Percentiles rank a stretch among this genome's conserved stretches.
phyloP scores from a whole-genome alignment of 352 stramenopile species.

The Globisporangium viniferum region DNA sequence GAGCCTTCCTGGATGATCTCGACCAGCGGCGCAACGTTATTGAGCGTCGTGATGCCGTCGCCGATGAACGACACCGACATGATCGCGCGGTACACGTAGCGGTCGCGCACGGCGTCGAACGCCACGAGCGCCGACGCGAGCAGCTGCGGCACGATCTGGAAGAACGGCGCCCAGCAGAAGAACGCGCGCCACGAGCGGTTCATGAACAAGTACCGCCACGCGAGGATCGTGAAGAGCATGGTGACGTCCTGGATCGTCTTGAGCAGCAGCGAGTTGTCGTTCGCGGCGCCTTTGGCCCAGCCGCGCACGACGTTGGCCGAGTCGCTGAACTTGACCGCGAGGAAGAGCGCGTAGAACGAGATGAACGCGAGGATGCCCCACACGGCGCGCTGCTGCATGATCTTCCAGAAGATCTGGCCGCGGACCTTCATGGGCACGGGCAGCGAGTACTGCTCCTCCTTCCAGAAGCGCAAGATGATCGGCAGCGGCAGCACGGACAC shows the following conservation, averaged over 20 bases:
- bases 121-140: slow-evolving; percentile 5
- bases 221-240: slow-evolving; percentile 14
- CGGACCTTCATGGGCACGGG: slow-evolving; percentile 37
- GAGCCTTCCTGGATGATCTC: slow-evolving; percentile 26
- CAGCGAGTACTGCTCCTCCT: slow-evolving; percentile 44
- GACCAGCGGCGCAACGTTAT: slow-evolving; percentile 11
- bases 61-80: slow-evolving; percentile 11
- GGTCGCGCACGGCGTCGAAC: slow-evolving; percentile 12
- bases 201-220: slow-evolving; percentile 10
- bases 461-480: slow-evolving; percentile 34
- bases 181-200: slow-evolving; percentile 13
- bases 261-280: slow-evolving; percentile 15
- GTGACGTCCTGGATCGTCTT: slow-evolving; percentile 14
- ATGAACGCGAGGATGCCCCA: slow-evolving; percentile 43
- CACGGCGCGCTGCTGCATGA: slow-evolving; percentile 55
- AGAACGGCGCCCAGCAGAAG: slow-evolving; percentile 13
- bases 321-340: slow-evolving; percentile 29
- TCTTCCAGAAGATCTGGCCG: slow-evolving; percentile 40
- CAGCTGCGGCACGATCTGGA: slow-evolving; percentile 12
- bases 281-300: slow-evolving; percentile 22
- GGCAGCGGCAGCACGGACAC: slow-evolving; percentile 29
- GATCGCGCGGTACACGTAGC: slow-evolving; percentile 14
- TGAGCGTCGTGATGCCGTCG: slow-evolving; percentile 17
- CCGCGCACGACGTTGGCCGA: slow-evolving; percentile 21
- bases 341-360: slow-evolving; percentile 43